phyloP scores from a whole-genome alignment of 495 filamentous ascomycete genomes.

The Penicillium malachiteum region DNA sequence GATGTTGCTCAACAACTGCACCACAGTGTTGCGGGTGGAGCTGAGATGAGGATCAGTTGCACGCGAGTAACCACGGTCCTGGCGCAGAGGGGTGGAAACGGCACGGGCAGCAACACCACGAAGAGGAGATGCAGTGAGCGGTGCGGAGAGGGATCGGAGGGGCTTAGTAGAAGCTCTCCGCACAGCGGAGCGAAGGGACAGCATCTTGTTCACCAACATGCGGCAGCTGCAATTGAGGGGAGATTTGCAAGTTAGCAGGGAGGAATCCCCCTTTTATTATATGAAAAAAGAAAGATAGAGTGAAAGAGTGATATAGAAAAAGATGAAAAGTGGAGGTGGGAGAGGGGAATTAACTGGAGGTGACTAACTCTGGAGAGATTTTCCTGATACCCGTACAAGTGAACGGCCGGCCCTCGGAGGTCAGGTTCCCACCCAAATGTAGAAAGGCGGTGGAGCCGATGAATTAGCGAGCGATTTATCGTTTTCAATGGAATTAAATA shows the following conservation, averaged over 20 bases:
- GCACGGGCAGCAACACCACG: constrained; percentile 29
- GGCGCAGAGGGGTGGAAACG: constrained; percentile 24
- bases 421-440: background rate
- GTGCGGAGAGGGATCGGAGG: constrained; percentile 50
- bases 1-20: constrained; percentile 93
- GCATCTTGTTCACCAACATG: constrained; percentile 50
- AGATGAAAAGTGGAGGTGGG: background rate
- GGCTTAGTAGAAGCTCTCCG: constrained; percentile 50
- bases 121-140: constrained; percentile 33
- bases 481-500: background rate
- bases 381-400: constrained; percentile 6
- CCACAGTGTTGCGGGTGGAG: constrained; percentile 80
- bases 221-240: constrained; percentile 43
- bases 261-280: constrained; percentile 13
- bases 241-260: constrained; percentile 19
- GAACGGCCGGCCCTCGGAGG: too few relatives aligned
- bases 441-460: constrained; percentile 14
- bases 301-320: background rate
- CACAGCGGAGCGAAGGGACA: constrained; percentile 52
- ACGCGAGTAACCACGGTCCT: constrained; percentile 47
- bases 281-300: constrained; percentile 7
- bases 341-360: constrained; percentile 9
- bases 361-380: constrained; percentile 26
- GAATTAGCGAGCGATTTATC: constrained; percentile 3
- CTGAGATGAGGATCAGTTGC: constrained; percentile 47